A percentile compares a stretch with the other conserved stretches of the same genome.
Evolutionary conservation across 2,329 filamentous ascomycete species (phyloP).

Genomic region (Epicoccum nigrum): DNA sequence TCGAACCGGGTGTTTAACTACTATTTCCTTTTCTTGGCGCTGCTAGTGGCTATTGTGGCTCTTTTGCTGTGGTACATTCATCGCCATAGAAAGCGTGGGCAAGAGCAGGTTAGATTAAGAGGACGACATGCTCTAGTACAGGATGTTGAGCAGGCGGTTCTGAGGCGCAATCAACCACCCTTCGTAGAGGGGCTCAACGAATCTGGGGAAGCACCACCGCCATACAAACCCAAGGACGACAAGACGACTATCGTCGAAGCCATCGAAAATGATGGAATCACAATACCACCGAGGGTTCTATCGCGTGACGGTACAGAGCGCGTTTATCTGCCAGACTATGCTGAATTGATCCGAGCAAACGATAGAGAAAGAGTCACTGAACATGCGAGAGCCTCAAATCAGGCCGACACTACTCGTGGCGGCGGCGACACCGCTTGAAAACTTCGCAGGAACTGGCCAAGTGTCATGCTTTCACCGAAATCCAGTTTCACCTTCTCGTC

Average conservation of each 20-base stretch:
- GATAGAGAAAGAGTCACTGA: not conserved
- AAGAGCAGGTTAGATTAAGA: slow-evolving; percentile 31
- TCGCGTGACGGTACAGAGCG: slow-evolving; percentile 41
- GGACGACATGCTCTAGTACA: slow-evolving; percentile 45
- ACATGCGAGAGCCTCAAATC: too few relatives aligned
- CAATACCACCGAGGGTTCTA: slow-evolving; percentile 50
- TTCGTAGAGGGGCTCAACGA: slow-evolving; percentile 67
- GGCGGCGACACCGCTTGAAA: too few relatives aligned
- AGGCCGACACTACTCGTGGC: too few relatives aligned
- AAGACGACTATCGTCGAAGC: slow-evolving; percentile 20
- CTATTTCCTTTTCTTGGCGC: slow-evolving; percentile 64
- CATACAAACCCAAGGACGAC: slow-evolving; percentile 56
- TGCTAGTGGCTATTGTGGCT: slow-evolving; percentile 55
- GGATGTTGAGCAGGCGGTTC: slow-evolving; percentile 45
- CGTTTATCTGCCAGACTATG: slow-evolving; percentile 49
- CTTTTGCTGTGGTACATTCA: slow-evolving; percentile 53
- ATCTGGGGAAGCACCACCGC: slow-evolving; percentile 68
- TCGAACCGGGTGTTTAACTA: slow-evolving; percentile 49
- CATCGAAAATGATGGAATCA: slow-evolving; percentile 14
- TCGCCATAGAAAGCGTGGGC: slow-evolving; percentile 49
- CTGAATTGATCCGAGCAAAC: slow-evolving; percentile 20
- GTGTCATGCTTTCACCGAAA: too few relatives aligned
- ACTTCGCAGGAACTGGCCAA: too few relatives aligned
- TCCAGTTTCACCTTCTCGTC: too few relatives aligned
- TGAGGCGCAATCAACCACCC: slow-evolving; percentile 29